Evolutionary conservation across 2,329 filamentous ascomycete species (phyloP), one percentile per base, ranked within the genome.

Genomic region (Penicillium hesseltinei): DNA sequence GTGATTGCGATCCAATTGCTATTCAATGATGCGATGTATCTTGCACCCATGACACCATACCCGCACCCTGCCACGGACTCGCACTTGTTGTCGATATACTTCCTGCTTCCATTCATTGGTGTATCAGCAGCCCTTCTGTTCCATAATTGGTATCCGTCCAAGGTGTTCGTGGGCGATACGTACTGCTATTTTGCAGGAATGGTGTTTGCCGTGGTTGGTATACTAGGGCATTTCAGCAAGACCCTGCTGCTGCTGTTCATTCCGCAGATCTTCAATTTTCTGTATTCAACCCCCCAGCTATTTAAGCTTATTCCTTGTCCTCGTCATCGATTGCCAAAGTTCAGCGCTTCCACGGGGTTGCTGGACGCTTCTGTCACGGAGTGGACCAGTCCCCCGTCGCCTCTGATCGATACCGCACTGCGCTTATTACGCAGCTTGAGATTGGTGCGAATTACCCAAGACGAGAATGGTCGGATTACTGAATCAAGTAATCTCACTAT

Each of bases 111-210:
- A 17, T 97, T 97, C 80, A 84, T 97, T 59, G 94, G 92, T 49
- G 94, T 97, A 53, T 97, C 92, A 8, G 76, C 89, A 50, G 94
- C 94, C 9, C 82, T 99, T 17, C 84, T 94, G 70, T 85, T 78
- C 72, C 92, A 99, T 80, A 99, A 99, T 76, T 95, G 92, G 90
- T 99, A 92, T 72, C 94, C 94, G 0, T 91, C 93, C 25, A 88
- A 87, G 68, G 94, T 97, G 10, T 99, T 99, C 70, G 93, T 97
- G 10, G 94, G 94, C 55, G 94, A 99, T 76, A 99, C 94, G 4
- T 99, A 97, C 82, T 99, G 94, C 82, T 99, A 99, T 78, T 97
- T 99, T 75, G 94, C 94, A 0, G 94, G 94, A 65, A 99, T 99
- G 92, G 90, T 97, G 39, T 99, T 99, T 73, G 94, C 93, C 53